Evolutionary conservation across 441 rosid species (phyloP).

Genomic region (Pelargonium citronellum): DNA sequence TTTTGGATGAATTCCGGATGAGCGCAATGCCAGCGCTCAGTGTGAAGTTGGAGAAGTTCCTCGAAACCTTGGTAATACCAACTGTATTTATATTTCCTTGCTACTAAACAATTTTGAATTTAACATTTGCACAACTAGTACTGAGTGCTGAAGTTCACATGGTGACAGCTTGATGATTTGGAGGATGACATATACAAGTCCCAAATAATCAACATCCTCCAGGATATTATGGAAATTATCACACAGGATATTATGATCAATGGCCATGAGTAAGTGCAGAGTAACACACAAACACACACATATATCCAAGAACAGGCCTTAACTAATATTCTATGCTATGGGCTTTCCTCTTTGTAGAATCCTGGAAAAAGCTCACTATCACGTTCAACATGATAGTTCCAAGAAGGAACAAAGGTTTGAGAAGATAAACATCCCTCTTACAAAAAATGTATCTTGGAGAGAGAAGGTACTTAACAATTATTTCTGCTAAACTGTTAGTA

Average conservation of each 20-base stretch:
- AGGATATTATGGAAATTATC: conserved; percentile 86
- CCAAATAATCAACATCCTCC: conserved; percentile 82
- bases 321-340: conserved; percentile 11
- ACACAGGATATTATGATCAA: conserved; percentile 64
- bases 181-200: conserved; percentile 45
- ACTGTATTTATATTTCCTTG: conserved; percentile 12
- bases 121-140: not conserved
- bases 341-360: conserved; percentile 38
- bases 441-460: conserved; percentile 35
- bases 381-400: conserved; percentile 18
- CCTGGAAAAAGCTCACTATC: conserved; percentile 42
- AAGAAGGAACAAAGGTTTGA: conserved; percentile 70
- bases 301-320: conserved; percentile 11
- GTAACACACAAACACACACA: conserved; percentile 2
- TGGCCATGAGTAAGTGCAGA: conserved; percentile 66
- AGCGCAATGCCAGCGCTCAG: conserved; percentile 72
- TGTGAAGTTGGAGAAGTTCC: conserved; percentile 75
- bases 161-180: conserved; percentile 44
- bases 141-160: conserved; percentile 23
- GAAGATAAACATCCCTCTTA: conserved; percentile 42
- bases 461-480: conserved; percentile 57
- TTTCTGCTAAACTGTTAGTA: conserved; percentile 11
- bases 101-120: conserved; percentile 10
- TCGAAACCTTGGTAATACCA: conserved; percentile 56
- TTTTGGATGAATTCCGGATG: conserved; percentile 60